Conservation (phyloP, 2,329 filamentous ascomycete genomes). For the Hypoxylon sp. region DNA sequence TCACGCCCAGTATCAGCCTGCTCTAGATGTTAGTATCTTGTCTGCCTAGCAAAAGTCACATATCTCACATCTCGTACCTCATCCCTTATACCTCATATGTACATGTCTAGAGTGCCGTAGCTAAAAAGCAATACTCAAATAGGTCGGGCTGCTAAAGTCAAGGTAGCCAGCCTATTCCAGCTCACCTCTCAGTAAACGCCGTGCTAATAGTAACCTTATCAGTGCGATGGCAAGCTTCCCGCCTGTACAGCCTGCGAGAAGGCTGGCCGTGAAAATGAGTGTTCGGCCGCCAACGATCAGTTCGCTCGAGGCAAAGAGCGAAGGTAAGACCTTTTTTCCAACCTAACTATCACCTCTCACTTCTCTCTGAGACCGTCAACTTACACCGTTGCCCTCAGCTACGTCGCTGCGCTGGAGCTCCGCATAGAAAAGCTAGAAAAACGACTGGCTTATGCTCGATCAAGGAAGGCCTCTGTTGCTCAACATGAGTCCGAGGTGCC, state of each 20-base stretch:
- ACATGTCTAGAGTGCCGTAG: slow-evolving; percentile 4
- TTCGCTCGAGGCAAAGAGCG: slow-evolving; percentile 95
- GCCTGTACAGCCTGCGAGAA: slow-evolving; percentile 96
- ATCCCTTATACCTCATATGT: too few relatives aligned
- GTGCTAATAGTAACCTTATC: slow-evolving; percentile 29
- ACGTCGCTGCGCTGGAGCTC: slow-evolving; percentile 93
- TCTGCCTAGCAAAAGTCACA: slow-evolving; percentile 1
- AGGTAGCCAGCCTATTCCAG: slow-evolving; percentile 56
- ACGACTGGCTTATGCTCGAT: slow-evolving; percentile 73
- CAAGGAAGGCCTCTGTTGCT: slow-evolving; percentile 74
- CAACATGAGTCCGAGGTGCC: slow-evolving; percentile 66
- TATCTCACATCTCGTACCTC: too few relatives aligned
- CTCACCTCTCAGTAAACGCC: slow-evolving; percentile 1
- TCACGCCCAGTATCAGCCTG: slow-evolving; percentile 82
- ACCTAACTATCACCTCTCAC: not conserved
- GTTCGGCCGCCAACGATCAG: slow-evolving; percentile 93
- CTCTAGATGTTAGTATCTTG: slow-evolving; percentile 67
- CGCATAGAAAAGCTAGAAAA: slow-evolving; percentile 88
- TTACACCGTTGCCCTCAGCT: slow-evolving; percentile 57
- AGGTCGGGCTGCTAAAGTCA: slow-evolving; percentile 91
- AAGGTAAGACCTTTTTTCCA: slow-evolving; percentile 60
- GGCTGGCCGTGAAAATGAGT: slow-evolving; percentile 84
- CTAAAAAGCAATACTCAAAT: slow-evolving; percentile 34
- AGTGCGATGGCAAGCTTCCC: slow-evolving; percentile 95
- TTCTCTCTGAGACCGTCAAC: slow-evolving; percentile 4